Percentiles rank a stretch among this genome's conserved stretches.
Evolutionary conservation across 2,329 filamentous ascomycete species (phyloP).

Genomic region (Coleophoma eucalyptorum): DNA sequence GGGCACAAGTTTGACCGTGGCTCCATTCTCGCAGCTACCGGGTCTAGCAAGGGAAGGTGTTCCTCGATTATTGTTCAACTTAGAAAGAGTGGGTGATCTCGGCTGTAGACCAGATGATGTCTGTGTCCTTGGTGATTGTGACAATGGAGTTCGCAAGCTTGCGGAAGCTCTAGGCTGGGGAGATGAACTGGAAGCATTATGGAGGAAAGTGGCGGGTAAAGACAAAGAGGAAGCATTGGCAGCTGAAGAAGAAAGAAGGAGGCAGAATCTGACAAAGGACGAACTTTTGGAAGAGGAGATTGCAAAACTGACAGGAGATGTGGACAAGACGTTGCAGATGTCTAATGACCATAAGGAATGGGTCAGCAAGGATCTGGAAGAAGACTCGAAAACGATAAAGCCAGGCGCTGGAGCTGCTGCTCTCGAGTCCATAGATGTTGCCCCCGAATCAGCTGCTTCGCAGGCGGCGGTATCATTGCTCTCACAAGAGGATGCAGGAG

Average conservation of each 20-base stretch:
- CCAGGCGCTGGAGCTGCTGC: neutral
- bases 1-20: constrained; percentile 83
- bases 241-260: constrained; percentile 16
- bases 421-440: neutral
- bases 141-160: constrained; percentile 73
- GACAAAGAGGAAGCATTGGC: constrained; percentile 48
- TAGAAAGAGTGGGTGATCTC: constrained; percentile 75
- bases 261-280: constrained; percentile 35
- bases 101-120: constrained; percentile 82
- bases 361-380: constrained; percentile 21
- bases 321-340: constrained; percentile 27
- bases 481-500: neutral
- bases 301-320: constrained; percentile 29
- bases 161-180: constrained; percentile 81
- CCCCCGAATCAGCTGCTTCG: neutral
- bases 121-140: constrained; percentile 76
- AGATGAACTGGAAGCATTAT: constrained; percentile 75
- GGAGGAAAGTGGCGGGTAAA: constrained; percentile 62
- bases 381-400: constrained; percentile 3
- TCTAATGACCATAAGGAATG: constrained; percentile 24
- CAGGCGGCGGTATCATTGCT: neutral
- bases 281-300: constrained; percentile 38
- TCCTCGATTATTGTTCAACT: constrained; percentile 84
- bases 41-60: constrained; percentile 53
- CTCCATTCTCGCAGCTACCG: constrained; percentile 84